phyloP scores from a whole-genome alignment of 352 stramenopile genomes.

The Globisporangium solare region DNA sequence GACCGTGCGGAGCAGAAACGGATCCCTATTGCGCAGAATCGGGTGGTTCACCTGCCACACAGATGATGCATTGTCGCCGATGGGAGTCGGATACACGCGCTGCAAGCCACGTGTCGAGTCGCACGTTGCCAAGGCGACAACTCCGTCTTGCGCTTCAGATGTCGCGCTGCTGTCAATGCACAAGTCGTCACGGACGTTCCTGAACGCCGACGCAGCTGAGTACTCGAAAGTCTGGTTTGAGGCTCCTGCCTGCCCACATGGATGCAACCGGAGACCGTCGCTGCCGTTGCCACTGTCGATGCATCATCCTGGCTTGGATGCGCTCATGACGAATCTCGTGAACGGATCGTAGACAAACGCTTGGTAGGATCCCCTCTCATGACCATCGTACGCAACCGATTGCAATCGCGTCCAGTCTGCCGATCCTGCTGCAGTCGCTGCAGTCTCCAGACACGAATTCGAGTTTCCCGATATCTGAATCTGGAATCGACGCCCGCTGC shows the following conservation, averaged over 20 bases:
- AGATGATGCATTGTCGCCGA: background rate
- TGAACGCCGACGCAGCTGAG: background rate
- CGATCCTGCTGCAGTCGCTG: background rate
- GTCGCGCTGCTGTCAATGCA: conserved; percentile 6
- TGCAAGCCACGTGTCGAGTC: background rate
- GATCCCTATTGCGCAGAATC: background rate
- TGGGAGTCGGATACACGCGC: background rate
- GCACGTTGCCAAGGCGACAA: background rate
- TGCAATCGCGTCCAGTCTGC: background rate
- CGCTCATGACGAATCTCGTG: conserved; percentile 11
- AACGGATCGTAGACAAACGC: conserved; percentile 13
- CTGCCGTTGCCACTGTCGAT: conserved; percentile 7
- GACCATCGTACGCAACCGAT: background rate
- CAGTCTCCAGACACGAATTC: conserved; percentile 1
- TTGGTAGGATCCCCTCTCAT: background rate
- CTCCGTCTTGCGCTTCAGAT: background rate
- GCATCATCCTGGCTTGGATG: background rate
- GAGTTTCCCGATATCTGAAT: background rate
- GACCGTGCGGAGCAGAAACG: conserved; percentile 9
- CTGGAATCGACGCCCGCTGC: conserved; percentile 7
- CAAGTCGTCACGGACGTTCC: background rate
- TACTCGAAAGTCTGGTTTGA: conserved; percentile 11
- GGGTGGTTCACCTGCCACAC: background rate
- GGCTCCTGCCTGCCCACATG: background rate
- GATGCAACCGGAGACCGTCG: background rate